phyloP scores from a whole-genome alignment of 164 flowering plant species.

The Macadamia tetraphylla region DNA sequence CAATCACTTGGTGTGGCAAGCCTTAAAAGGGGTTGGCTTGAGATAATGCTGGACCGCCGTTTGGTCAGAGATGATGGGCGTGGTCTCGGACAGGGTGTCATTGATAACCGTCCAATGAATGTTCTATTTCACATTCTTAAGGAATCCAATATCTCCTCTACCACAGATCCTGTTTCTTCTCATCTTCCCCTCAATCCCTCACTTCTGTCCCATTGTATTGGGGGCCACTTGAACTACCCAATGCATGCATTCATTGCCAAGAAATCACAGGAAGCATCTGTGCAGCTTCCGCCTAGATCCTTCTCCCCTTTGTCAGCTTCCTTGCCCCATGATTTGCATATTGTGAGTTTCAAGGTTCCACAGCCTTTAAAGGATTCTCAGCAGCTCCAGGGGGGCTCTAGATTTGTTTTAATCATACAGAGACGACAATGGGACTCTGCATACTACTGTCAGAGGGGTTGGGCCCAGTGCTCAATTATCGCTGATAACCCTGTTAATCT shows the following conservation, averaged over 20 bases:
- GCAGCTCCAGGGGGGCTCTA: slow-evolving; percentile 43
- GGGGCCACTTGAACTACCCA: slow-evolving; percentile 80
- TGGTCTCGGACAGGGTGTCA: slow-evolving; percentile 98
- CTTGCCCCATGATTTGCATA: slow-evolving; percentile 91
- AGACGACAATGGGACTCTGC: slow-evolving; percentile 79
- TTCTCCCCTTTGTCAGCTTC: slow-evolving; percentile 70
- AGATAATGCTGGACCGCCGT: slow-evolving; percentile 95
- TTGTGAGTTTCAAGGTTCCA: slow-evolving; percentile 85
- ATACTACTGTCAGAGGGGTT: slow-evolving; percentile 57
- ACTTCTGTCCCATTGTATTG: slow-evolving; percentile 68
- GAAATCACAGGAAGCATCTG: slow-evolving; percentile 52
- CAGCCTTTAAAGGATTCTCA: slow-evolving; percentile 62
- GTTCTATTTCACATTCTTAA: slow-evolving; percentile 65
- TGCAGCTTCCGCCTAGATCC: slow-evolving; percentile 50
- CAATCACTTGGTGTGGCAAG: slow-evolving; percentile 91
- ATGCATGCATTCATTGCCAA: slow-evolving; percentile 69
- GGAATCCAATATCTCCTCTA: slow-evolving; percentile 65
- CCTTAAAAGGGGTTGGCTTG: slow-evolving; percentile 84
- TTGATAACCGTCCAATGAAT: slow-evolving; percentile 91
- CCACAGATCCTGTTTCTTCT: slow-evolving; percentile 32
- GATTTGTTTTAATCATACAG: slow-evolving; percentile 62
- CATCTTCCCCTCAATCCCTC: slow-evolving; percentile 62
- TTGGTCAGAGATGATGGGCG: slow-evolving; percentile 82
- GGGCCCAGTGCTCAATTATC: slow-evolving; percentile 54
- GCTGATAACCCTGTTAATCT: slow-evolving; percentile 64